Conservation (phyloP, 768 basidiomycete species). For the Nidularia sp. region DNA sequence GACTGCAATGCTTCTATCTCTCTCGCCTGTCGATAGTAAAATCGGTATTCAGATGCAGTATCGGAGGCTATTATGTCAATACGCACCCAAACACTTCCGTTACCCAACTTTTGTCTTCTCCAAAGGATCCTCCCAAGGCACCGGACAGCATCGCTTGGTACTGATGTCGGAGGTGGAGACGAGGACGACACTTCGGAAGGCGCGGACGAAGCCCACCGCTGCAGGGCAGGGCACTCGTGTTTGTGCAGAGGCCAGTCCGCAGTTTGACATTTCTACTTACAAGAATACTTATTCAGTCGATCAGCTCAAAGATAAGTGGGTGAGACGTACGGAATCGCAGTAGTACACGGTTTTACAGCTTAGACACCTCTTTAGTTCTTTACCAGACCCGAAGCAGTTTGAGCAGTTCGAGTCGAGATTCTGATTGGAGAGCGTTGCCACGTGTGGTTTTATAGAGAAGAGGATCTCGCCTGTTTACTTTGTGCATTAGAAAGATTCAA, state of each 20-base stretch:
- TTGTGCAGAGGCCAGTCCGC: slow-evolving; percentile 75
- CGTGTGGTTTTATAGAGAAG: slow-evolving; percentile 53
- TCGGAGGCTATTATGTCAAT: not conserved
- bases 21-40: slow-evolving; percentile 35
- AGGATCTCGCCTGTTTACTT: slow-evolving; percentile 51
- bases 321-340: slow-evolving; percentile 59
- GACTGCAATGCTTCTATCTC: slow-evolving; percentile 73
- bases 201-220: slow-evolving; percentile 48
- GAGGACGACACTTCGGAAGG: slow-evolving; percentile 33
- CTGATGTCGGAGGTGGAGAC: slow-evolving; percentile 9
- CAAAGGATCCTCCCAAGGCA: slow-evolving; percentile 76
- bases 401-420: slow-evolving; percentile 67
- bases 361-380: slow-evolving; percentile 64
- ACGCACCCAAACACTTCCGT: slow-evolving; percentile 55
- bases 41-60: not conserved
- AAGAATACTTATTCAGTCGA: not conserved
- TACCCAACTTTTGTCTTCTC: slow-evolving; percentile 52
- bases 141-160: slow-evolving; percentile 78
- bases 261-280: slow-evolving; percentile 59
- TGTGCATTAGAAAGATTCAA: not conserved
- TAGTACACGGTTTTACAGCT: slow-evolving; percentile 70
- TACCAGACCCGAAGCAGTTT: slow-evolving; percentile 47
- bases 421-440: slow-evolving; percentile 60
- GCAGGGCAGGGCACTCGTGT: slow-evolving; percentile 71
- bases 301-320: slow-evolving; percentile 6